Conservation (phyloP, 257 asterid species). For the Handroanthus guayacan region DNA sequence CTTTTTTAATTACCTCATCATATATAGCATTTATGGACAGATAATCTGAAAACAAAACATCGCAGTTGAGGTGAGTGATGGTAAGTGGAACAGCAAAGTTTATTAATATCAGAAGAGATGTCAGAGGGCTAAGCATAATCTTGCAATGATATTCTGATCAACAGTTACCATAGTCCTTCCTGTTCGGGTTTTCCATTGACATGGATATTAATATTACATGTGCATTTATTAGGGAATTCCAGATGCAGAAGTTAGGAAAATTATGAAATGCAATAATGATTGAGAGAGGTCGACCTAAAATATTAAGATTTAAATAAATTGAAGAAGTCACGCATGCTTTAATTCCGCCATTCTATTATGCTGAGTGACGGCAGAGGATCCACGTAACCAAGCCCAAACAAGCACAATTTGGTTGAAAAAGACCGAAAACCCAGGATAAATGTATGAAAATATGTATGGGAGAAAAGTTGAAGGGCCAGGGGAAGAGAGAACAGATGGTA, state of each 20-base stretch:
- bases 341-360: not conserved
- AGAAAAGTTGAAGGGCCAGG: not conserved
- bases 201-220: not conserved
- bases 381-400: not conserved
- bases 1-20: slow-evolving; percentile 77
- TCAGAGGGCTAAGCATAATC: slow-evolving; percentile 8
- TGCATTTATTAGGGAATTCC: not conserved
- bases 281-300: slow-evolving; percentile 1
- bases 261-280: not conserved
- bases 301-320: slow-evolving; percentile 4
- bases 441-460: not conserved
- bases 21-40: slow-evolving; percentile 56
- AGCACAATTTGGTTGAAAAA: not conserved
- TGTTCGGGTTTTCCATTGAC: not conserved
- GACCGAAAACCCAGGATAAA: not conserved
- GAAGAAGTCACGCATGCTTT: not conserved
- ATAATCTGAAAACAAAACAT: slow-evolving; percentile 41
- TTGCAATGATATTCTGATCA: slow-evolving; percentile 13
- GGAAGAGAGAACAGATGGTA: not conserved
- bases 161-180: slow-evolving; percentile 6
- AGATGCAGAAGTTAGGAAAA: not conserved
- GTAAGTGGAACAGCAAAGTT: slow-evolving; percentile 14
- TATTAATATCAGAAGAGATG: not conserved
- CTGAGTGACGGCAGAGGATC: not conserved
- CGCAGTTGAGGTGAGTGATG: slow-evolving; percentile 32